Base-by-base conservation (phyloP, 148 eudicot species). In the Vaccinium darrowii region DNA sequence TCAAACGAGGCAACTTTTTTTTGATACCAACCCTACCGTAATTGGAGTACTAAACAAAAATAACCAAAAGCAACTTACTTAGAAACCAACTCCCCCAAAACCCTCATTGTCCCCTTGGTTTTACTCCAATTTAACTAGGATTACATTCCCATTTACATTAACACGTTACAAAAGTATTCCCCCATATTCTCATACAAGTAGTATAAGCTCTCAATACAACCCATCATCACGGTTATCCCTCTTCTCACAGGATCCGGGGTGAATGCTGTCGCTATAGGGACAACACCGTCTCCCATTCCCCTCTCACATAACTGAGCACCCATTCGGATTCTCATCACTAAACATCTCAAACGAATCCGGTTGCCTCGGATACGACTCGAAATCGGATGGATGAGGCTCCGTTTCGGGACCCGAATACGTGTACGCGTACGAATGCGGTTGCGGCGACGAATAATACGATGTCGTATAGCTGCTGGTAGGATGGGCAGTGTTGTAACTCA, bases 251-350 rank as follows among this genome's bases (percentile, higher is more conserved):
- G 36, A 33, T 33, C 36, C 36, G 3, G 36, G 36, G 36, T 33
- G 1, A 1, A 33, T 33, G 2, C 3, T 33, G 36, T 33, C 36
- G 36, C 36, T 33, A 33, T 0, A 33, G 36, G 36, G 36, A 33
- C 36, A 33, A 33, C 36, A 33, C 36, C 3, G 0, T 33, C 36
- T 1, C 36, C 36, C 36, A 33, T 30, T 30, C 36, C 36, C 3
- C 36, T 33, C 36, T 93, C 80, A 95, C 94, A 91, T 91, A 65
- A 93, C 47, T 1, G 87, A 88, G 86, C 98, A 95, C 15, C 94
- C 97, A 88, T 95, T 94, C 0, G 98, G 97, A 79, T 95, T 95
- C 51, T 95, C 98, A 79, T 95, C 98, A 69, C 98, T 95, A 84
- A 95, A 95, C 54, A 95, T 71, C 88, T 95, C 97, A 62, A 94